phyloP scores from a whole-genome alignment of 257 asterid species.

The Jaltomata sinuosa region DNA sequence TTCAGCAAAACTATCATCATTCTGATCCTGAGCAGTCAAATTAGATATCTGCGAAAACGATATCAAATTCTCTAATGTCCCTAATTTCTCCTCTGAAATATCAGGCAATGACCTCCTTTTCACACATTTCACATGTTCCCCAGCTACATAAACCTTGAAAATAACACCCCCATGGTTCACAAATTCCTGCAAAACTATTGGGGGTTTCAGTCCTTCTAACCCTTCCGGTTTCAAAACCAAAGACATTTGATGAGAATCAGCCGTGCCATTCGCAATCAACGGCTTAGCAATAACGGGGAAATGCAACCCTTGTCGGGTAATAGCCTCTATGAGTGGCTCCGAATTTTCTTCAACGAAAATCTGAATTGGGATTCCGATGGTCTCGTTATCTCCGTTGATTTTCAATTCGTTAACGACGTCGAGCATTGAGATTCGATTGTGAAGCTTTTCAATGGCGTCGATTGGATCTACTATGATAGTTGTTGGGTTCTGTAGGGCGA shows the following conservation, averaged over 20 bases:
- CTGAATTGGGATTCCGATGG: slow-evolving; percentile 37
- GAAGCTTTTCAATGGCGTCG: slow-evolving; percentile 51
- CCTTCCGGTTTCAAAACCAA: slow-evolving; percentile 54
- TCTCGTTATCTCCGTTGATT: neutral
- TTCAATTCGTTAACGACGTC: slow-evolving; percentile 39
- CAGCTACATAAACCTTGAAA: slow-evolving; percentile 82
- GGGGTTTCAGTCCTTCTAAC: slow-evolving; percentile 30
- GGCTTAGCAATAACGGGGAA: slow-evolving; percentile 80
- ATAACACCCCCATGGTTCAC: slow-evolving; percentile 87
- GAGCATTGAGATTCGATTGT: slow-evolving; percentile 67
- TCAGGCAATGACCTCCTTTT: slow-evolving; percentile 69
- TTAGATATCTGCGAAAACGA: slow-evolving; percentile 77
- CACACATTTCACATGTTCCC: slow-evolving; percentile 50
- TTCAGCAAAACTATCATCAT: slow-evolving; percentile 22
- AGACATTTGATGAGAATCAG: slow-evolving; percentile 64
- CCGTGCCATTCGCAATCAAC: slow-evolving; percentile 49
- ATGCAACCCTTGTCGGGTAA: slow-evolving; percentile 4
- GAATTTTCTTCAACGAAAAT: slow-evolving; percentile 15
- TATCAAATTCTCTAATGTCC: slow-evolving; percentile 15
- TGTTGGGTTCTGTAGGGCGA: slow-evolving; percentile 25
- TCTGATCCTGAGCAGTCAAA: slow-evolving; percentile 27
- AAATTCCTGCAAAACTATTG: slow-evolving; percentile 77
- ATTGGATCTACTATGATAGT: slow-evolving; percentile 49
- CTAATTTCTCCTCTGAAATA: slow-evolving; percentile 25
- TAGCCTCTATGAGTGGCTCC: slow-evolving; percentile 1